phyloP scores from a whole-genome alignment of 129 eudicot species.

The Tagetes patula region DNA sequence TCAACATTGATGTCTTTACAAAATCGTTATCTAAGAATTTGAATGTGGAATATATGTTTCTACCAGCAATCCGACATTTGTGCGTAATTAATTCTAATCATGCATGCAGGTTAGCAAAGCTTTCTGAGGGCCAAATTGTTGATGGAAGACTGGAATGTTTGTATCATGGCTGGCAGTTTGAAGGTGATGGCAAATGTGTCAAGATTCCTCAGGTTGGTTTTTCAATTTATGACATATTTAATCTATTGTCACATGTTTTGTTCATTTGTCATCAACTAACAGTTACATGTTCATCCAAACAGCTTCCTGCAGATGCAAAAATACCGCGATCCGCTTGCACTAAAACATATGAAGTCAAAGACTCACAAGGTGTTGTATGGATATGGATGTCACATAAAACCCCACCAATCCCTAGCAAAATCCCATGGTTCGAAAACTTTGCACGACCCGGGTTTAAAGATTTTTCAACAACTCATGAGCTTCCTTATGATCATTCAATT shows the following conservation, averaged over 20 bases:
- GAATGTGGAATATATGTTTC: neutral
- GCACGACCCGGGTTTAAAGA: conserved; percentile 74
- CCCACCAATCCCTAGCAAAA: conserved; percentile 64
- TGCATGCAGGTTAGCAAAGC: conserved; percentile 81
- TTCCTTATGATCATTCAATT: conserved; percentile 93
- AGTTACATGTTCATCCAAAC: conserved; percentile 4
- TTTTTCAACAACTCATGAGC: conserved; percentile 82
- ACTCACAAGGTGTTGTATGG: conserved; percentile 96
- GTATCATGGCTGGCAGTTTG: conserved; percentile 99
- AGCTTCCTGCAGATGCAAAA: conserved; percentile 79
- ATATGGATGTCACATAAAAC: conserved; percentile 92
- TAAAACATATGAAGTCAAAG: conserved; percentile 69
- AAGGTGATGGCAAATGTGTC: conserved; percentile 91
- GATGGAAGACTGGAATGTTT: conserved; percentile 92
- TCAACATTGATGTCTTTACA: neutral
- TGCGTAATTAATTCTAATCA: neutral
- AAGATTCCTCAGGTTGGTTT: conserved; percentile 86
- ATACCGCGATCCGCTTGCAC: conserved; percentile 86
- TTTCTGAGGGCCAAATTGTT: conserved; percentile 86
- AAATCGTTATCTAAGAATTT: neutral
- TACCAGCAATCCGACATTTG: neutral
- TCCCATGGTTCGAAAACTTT: conserved; percentile 90
- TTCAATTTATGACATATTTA: neutral
- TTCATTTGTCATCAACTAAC: neutral
- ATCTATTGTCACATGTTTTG: neutral